Conservation (phyloP, 2,329 filamentous ascomycete genomes). For the Alternaria alternata region DNA sequence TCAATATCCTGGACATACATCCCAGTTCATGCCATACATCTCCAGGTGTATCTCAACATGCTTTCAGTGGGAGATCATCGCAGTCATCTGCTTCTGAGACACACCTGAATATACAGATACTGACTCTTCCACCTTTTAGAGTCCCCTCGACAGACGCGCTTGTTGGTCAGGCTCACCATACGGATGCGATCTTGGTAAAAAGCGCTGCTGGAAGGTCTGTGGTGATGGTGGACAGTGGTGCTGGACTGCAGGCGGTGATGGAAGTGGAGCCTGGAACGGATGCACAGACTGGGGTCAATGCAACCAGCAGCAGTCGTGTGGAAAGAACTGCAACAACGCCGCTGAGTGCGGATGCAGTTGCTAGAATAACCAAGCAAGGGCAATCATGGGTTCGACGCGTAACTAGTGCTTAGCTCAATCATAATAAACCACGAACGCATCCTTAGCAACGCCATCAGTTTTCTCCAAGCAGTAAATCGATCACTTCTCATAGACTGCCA, state of each 20-base stretch:
- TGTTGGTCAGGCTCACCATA: not conserved
- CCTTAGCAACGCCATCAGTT: not conserved
- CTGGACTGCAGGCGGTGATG: not conserved
- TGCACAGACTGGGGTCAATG: not conserved
- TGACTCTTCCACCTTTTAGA: not conserved
- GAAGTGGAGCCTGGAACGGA: not conserved
- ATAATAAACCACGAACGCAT: not conserved
- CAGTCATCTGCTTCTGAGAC: not conserved
- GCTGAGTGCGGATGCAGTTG: not conserved
- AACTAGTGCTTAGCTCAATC: not conserved
- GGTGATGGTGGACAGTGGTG: constrained; percentile 5
- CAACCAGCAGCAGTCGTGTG: not conserved
- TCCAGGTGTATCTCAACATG: not conserved
- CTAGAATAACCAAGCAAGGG: not conserved
- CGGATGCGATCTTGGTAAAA: not conserved
- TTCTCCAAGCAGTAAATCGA: not conserved
- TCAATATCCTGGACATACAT: not conserved
- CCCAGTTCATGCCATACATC: not conserved
- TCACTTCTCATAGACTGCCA: not conserved
- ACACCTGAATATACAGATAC: not conserved
- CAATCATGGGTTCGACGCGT: not conserved
- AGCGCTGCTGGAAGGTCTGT: constrained; percentile 5
- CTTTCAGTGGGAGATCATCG: not conserved
- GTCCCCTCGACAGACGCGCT: not conserved
- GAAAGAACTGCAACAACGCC: not conserved